Base-by-base conservation (phyloP, 352 stramenopile genomes). In the Pythium dissimile region DNA sequence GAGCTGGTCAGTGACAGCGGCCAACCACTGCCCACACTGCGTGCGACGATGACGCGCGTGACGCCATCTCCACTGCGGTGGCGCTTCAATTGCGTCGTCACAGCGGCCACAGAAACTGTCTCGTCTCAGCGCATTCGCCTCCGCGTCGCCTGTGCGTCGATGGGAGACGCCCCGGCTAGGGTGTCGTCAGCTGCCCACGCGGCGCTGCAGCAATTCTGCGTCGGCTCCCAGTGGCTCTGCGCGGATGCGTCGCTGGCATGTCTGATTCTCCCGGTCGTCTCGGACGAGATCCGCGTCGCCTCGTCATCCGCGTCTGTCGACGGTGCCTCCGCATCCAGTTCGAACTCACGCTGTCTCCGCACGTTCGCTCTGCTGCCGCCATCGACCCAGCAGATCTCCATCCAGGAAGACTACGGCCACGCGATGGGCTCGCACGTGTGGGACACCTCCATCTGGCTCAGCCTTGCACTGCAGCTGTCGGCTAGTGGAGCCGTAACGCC, bases 351-450 rank as follows among this genome's bases (percentile, higher is more conserved):
- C 6, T 62, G 55, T 23, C 45, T 60, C n/a, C 50, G 62, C 13
- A 16, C 30, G 8, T 66, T 70, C 18, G 26, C 31, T 9, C 18
- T 66, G 35, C 30, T 39, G 20, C 20, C 46, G n/a, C n/a, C 20
- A 35, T 32, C 35, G 10, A 15, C 15, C 18, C 30, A 38, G 23
- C 30, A n/a, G 13, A 7, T 56, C 3, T 26, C 31, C 20, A 67
- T 88, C 5, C 54, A 78, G 38, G 80, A 90, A 47, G 62, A 84
- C 54, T 88, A 90, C 32, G 80, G 80, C 11, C 67, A 84, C 23
- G 58, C 73, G 9, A 90, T 90, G 80, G 80, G 74, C 1, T 69
- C 80, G 1, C 75, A 88, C 44, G 54, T 88, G 16, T 90, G 80
- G 80, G 80, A 90, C 48, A 77, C 80, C 1, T 83, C 71, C 5